Conservation (phyloP, 2,329 filamentous ascomycete genomes). For the Lasiodiplodia gonubiensis region DNA sequence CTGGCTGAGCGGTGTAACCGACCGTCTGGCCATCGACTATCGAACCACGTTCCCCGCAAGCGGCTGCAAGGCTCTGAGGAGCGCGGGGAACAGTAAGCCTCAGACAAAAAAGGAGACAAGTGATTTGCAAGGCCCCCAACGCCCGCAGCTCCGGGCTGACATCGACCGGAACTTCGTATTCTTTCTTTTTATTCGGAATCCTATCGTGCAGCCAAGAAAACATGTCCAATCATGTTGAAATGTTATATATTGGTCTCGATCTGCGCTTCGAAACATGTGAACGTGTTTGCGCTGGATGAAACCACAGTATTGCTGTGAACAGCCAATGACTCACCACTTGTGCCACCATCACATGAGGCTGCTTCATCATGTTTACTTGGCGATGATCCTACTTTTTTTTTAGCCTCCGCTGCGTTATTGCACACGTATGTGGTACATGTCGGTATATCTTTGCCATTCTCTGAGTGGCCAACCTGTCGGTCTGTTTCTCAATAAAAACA, state of each 20-base stretch:
- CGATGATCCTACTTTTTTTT: not conserved
- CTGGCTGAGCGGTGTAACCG: not conserved
- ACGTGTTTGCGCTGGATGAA: not conserved
- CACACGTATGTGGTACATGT: too few species aligned
- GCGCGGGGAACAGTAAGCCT: not conserved
- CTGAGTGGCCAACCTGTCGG: too few species aligned
- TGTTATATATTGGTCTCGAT: not conserved
- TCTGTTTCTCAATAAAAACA: too few species aligned
- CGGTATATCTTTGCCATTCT: too few species aligned
- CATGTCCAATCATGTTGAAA: not conserved
- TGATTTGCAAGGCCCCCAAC: not conserved
- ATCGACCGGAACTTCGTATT: not conserved
- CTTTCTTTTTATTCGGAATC: not conserved
- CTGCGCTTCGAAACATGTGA: not conserved
- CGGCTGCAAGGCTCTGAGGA: not conserved
- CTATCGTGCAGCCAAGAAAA: not conserved
- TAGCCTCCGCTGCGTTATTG: not conserved
- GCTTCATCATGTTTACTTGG: not conserved
- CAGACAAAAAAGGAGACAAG: not conserved
- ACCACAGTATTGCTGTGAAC: not conserved
- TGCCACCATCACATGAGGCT: not conserved
- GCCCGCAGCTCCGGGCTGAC: not conserved
- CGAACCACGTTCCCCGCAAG: not conserved
- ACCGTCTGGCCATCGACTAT: not conserved
- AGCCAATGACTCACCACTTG: not conserved